Evolutionary conservation across 2,329 filamentous ascomycete genomes (phyloP).

Genomic region (Dactylonectria estremocensis): DNA sequence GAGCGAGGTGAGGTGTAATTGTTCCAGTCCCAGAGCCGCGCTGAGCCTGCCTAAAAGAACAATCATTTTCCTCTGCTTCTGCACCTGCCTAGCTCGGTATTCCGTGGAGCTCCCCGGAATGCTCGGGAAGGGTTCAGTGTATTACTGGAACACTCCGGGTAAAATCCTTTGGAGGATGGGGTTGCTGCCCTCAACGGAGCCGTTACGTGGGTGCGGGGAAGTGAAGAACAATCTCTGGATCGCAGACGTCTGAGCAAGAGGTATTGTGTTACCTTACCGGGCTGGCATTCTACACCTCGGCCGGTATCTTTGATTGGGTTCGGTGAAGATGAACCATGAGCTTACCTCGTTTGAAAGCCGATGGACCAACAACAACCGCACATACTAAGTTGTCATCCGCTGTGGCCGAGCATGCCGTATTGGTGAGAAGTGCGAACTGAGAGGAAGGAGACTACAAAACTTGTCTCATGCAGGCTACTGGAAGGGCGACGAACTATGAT

Average conservation of each 20-base stretch:
- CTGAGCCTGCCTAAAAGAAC: conserved; percentile 6
- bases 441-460: background rate
- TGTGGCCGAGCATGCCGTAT: background rate
- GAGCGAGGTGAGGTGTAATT: background rate
- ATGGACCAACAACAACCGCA: background rate
- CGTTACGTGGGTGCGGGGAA: background rate
- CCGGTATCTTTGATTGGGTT: background rate
- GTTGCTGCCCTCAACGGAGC: conserved; percentile 12
- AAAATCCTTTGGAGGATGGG: conserved; percentile 1
- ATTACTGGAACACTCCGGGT: conserved; percentile 15
- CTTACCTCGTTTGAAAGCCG: background rate
- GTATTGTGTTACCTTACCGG: background rate
- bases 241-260: background rate
- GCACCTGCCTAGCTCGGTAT: conserved; percentile 5
- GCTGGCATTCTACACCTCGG: background rate
- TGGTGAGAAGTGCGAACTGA: background rate
- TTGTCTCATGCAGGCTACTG: background rate
- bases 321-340: background rate
- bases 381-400: background rate
- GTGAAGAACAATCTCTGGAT: background rate
- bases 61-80: conserved; percentile 2
- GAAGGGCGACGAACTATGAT: background rate
- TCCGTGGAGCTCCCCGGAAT: conserved; percentile 12
- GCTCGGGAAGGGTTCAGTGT: conserved; percentile 21
- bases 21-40: background rate